Evolutionary conservation across 2,329 filamentous ascomycete species (phyloP).

Genomic region (Cercospora berteroae): DNA sequence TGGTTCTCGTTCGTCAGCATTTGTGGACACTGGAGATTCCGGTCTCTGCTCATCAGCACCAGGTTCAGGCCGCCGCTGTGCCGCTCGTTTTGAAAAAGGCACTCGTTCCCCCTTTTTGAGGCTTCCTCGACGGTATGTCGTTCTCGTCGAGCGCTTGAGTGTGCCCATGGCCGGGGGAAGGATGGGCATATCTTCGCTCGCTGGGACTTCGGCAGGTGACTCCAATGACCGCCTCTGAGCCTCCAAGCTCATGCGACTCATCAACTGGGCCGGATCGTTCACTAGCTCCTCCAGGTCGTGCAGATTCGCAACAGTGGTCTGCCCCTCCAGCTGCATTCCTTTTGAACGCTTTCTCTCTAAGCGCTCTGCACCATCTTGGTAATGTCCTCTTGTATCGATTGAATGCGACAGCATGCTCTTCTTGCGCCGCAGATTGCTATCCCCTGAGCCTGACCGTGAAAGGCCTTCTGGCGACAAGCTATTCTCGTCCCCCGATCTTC

Average conservation of each 20-base stretch:
- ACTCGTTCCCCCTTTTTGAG: slow-evolving; percentile 73
- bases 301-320: slow-evolving; percentile 61
- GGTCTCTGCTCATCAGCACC: slow-evolving; percentile 55
- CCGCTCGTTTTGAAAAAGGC: slow-evolving; percentile 70
- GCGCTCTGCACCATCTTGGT: slow-evolving; percentile 79
- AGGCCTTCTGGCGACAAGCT: slow-evolving; percentile 59
- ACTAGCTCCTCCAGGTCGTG: slow-evolving; percentile 75
- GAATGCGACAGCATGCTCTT: slow-evolving; percentile 95
- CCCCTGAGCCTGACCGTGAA: slow-evolving; percentile 55
- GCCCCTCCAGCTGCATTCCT: slow-evolving; percentile 44
- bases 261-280: slow-evolving; percentile 70
- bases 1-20: slow-evolving; percentile 39
- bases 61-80: slow-evolving; percentile 60
- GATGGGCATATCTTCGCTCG: slow-evolving; percentile 76
- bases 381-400: slow-evolving; percentile 73
- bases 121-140: slow-evolving; percentile 87
- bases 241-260: slow-evolving; percentile 66
- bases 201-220: slow-evolving; percentile 40
- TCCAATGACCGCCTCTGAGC: slow-evolving; percentile 38
- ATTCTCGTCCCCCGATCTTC: slow-evolving; percentile 70
- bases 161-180: slow-evolving; percentile 70
- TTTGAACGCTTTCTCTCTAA: slow-evolving; percentile 70
- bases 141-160: slow-evolving; percentile 84
- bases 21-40: slow-evolving; percentile 45
- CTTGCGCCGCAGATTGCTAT: slow-evolving; percentile 71